A percentile compares a stretch with the other conserved stretches of the same genome.
phyloP scores from a whole-genome alignment of 1,284 basidiomycete genomes.

The Tylopilus orsonianus region DNA sequence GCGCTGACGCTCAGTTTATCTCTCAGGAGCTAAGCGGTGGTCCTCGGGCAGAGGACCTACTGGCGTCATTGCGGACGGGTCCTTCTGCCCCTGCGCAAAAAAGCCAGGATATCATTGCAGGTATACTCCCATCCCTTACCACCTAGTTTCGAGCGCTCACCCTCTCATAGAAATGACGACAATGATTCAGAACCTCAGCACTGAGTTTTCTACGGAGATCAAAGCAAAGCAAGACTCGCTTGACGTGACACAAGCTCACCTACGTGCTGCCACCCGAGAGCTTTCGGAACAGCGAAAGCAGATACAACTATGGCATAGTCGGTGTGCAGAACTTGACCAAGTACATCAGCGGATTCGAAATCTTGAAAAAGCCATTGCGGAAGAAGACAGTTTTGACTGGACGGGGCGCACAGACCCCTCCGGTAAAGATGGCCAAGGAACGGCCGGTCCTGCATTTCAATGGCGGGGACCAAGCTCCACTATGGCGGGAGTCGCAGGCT shows the following conservation, averaged over 20 bases:
- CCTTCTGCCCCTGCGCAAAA: conserved; percentile 79
- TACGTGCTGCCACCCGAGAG: conserved; percentile 87
- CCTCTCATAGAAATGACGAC: conserved; percentile 68
- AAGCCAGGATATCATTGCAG: conserved; percentile 86
- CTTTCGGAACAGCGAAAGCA: conserved; percentile 88
- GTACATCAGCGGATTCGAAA: conserved; percentile 77
- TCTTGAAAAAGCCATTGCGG: conserved; percentile 73
- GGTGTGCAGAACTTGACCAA: conserved; percentile 76
- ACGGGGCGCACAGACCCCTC: conserved; percentile 76
- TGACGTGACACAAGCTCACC: conserved; percentile 81
- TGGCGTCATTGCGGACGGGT: conserved; percentile 67
- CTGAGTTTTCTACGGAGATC: conserved; percentile 83
- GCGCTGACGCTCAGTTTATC: not conserved
- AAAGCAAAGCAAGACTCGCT: conserved; percentile 85
- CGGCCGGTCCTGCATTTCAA: conserved; percentile 58
- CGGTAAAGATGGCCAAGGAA: conserved; percentile 50
- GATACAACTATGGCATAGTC: conserved; percentile 70
- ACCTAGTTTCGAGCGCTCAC: conserved; percentile 8
- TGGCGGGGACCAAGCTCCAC: conserved; percentile 66
- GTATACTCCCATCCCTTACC: conserved; percentile 41
- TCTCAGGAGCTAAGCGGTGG: conserved; percentile 66
- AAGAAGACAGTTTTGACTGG: conserved; percentile 85
- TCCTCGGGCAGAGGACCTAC: conserved; percentile 72
- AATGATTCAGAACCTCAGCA: conserved; percentile 77
- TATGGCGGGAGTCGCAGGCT: conserved; percentile 50